These are phyloP conservation scores for Nepenthes gracilis DNA, from an alignment of 148 eudicot species.

Conservation along the genomic window DNA sequence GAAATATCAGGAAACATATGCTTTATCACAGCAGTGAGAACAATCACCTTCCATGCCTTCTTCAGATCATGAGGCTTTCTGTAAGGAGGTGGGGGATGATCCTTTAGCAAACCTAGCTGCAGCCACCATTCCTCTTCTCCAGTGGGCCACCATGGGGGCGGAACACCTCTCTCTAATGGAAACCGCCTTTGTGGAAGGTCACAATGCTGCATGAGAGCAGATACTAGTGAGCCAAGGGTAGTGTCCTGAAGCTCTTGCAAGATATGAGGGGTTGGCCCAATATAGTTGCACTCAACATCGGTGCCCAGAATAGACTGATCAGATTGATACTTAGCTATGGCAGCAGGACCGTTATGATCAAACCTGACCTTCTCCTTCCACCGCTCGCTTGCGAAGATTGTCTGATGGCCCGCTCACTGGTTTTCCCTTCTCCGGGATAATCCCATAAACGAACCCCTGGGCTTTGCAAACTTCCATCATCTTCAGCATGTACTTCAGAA, in stretches of 20 bases:
- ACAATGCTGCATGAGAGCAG: constrained; percentile 71
- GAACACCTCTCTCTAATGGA: constrained; percentile 54
- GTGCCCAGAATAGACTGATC: constrained; percentile 30
- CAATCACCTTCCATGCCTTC: constrained; percentile 70
- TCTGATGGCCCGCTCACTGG: constrained; percentile 71
- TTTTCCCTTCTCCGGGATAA: constrained; percentile 66
- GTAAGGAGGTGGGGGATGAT: constrained; percentile 47
- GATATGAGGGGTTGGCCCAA: constrained; percentile 42
- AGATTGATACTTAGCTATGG: constrained; percentile 38
- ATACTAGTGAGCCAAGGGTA: constrained; percentile 52
- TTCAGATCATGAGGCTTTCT: constrained; percentile 77
- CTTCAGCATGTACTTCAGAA: constrained; percentile 61
- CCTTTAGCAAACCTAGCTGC: constrained; percentile 36
- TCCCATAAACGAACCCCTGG: constrained; percentile 66
- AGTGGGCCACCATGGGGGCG: constrained; percentile 77
- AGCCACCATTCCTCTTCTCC: constrained; percentile 71
- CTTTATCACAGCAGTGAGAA: constrained; percentile 58
- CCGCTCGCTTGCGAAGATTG: constrained; percentile 61
- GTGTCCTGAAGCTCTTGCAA: constrained; percentile 66
- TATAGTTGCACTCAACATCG: constrained; percentile 19
- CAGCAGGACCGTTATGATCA: constrained; percentile 64
- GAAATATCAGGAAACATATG: constrained; percentile 63
- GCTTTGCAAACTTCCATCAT: constrained; percentile 77
- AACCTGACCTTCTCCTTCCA: constrained; percentile 70
- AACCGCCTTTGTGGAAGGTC: constrained; percentile 67